Base-by-base conservation (phyloP, 1,284 basidiomycete genomes). In the Pisolithus thermaeus region DNA sequence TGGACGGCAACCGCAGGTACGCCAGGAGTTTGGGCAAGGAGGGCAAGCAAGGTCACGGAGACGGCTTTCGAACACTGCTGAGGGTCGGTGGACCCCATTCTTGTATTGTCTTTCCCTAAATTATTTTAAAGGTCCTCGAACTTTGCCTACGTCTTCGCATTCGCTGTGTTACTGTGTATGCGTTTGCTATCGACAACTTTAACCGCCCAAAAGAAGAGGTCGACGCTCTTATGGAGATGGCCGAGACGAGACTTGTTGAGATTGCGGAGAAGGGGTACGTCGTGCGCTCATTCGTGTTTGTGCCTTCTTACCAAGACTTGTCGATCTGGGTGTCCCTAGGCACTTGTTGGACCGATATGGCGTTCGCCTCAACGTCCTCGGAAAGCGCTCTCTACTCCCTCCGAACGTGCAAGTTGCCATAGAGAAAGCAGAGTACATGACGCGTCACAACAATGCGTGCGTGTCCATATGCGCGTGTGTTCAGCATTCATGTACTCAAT, bases 161-260 rank as follows among this genome's bases (percentile, higher is more conserved):
- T 47, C 78, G 74, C 51, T 91, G 88, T 56, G 93, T 99, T 22
- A 89, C 92, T 1, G 91, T 92, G 9, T 99, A 97, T 63, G 93
- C 94, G 4, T 99, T 99, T 69, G 84, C 95, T 1, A 96, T 99
- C 54, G 94, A 98, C 65, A 99, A 99, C 71, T 99, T 99, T 73
- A 90, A 90, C 58, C 79, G 97, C n/a, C 78, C 87, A 1, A 73
- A 80, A 50, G 83, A 85, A 7, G 97, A 99, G 68, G 93, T 99
- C 1, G 81, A 87, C 37, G 84, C 85, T 6, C 73, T 99, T 55
- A 95, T 99, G 92, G 70, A 75, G 18, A 72, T 99, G 40, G 91
- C 91, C 1, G 84, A 90, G 65, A 78, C 81, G n/a, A 84, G 88
- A 54, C 75, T 99, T 18, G 64, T 85, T 27, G 92, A 97, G 67